Evolutionary conservation across 257 asterid species (phyloP).

Genomic region (Nicotiana sylvestris): DNA sequence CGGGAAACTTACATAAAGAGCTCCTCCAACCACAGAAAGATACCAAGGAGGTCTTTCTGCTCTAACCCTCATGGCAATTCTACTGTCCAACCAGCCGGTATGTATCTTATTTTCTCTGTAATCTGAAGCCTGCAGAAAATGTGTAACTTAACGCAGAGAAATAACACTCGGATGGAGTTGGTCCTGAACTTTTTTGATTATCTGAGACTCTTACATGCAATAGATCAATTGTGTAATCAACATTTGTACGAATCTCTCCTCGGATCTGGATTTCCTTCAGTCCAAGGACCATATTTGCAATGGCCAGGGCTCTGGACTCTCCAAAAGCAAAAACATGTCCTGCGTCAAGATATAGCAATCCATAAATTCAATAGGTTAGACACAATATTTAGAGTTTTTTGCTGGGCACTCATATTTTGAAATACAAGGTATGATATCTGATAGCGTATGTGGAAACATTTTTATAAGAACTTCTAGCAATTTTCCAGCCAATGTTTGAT

Average conservation of each 20-base stretch:
- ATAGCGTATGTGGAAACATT: not conserved
- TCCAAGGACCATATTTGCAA: constrained; percentile 99
- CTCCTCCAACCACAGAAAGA: constrained; percentile 98
- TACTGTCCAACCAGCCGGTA: constrained; percentile 99
- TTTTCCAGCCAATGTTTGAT: not conserved
- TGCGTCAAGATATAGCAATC: constrained; percentile 29
- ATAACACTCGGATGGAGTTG: not conserved
- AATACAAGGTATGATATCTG: not conserved
- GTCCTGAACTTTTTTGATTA: not conserved
- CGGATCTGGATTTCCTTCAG: constrained; percentile 97
- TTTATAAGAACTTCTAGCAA: not conserved
- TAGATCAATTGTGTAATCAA: constrained; percentile 96
- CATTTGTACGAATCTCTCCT: constrained; percentile 98
- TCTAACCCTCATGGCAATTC: constrained; percentile 99
- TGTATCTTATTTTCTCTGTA: constrained; percentile 95
- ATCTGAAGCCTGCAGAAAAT: constrained; percentile 70
- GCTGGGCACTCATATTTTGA: not conserved
- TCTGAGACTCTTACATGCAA: constrained; percentile 65
- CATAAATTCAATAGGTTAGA: constrained; percentile 6
- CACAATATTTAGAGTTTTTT: not conserved
- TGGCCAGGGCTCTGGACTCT: constrained; percentile 95
- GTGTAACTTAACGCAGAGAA: not conserved
- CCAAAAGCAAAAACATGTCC: constrained; percentile 99
- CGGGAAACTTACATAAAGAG: constrained; percentile 75
- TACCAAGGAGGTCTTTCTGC: constrained; percentile 99